phyloP scores from a whole-genome alignment of 352 stramenopile species.

The Pythium plurisporium region DNA sequence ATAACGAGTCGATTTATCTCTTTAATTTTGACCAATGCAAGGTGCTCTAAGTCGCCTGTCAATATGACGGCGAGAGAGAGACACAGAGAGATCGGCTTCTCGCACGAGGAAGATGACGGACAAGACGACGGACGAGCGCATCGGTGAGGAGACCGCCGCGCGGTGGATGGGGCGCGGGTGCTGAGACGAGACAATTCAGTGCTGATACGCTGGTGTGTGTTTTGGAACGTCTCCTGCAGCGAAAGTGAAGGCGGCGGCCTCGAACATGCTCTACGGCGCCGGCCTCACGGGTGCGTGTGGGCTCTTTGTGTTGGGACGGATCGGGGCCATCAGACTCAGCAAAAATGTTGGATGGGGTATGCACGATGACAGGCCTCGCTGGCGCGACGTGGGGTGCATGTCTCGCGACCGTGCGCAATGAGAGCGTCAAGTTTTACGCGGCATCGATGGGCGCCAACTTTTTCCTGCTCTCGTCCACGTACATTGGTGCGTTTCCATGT shows the following conservation, averaged over 20 bases:
- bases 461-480: slow-evolving; percentile 80
- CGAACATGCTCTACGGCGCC: slow-evolving; percentile 65
- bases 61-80: not conserved
- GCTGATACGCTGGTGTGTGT: too few relatives aligned
- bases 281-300: slow-evolving; percentile 34
- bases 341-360: too few relatives aligned
- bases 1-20: not conserved
- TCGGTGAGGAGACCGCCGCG: too few relatives aligned
- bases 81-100: not conserved
- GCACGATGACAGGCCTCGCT: slow-evolving; percentile 38
- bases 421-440: slow-evolving; percentile 78
- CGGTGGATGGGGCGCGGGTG: too few relatives aligned
- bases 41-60: too few relatives aligned
- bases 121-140: slow-evolving; percentile 1
- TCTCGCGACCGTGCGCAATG: slow-evolving; percentile 63
- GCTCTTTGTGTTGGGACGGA: not conserved
- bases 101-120: slow-evolving; percentile 12
- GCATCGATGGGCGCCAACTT: slow-evolving; percentile 85
- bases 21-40: slow-evolving; percentile 13
- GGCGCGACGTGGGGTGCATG: slow-evolving; percentile 55
- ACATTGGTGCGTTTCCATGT: slow-evolving; percentile 44
- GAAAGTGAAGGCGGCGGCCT: slow-evolving; percentile 60
- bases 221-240: slow-evolving; percentile 23
- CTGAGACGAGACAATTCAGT: too few relatives aligned
- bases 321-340: too few relatives aligned